Conservation (phyloP, 108 stramenopile genomes). For the Nitzschia sp. region DNA sequence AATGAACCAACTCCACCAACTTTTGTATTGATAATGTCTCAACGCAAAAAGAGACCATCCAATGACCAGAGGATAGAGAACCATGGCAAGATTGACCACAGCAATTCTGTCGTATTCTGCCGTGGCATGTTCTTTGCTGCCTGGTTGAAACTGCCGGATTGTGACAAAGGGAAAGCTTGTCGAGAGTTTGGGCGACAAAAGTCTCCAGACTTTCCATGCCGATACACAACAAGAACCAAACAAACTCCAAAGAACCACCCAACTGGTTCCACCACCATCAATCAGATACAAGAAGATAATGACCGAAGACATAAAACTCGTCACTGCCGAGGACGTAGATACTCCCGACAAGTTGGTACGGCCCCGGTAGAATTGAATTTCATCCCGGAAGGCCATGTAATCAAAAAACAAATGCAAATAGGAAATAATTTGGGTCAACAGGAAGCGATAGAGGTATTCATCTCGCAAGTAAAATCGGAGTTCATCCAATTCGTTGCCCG, state of each 20-base stretch:
- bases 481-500: slow-evolving; percentile 47
- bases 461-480: slow-evolving; percentile 46
- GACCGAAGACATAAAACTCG: slow-evolving; percentile 34
- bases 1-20: slow-evolving; percentile 49
- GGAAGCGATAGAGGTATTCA: slow-evolving; percentile 48
- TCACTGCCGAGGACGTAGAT: slow-evolving; percentile 33
- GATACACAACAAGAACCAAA: slow-evolving; percentile 31
- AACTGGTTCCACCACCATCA: slow-evolving; percentile 51
- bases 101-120: slow-evolving; percentile 51
- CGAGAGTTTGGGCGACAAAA: slow-evolving; percentile 21
- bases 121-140: slow-evolving; percentile 29
- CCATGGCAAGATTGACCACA: slow-evolving; percentile 28
- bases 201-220: slow-evolving; percentile 46
- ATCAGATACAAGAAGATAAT: slow-evolving; percentile 55
- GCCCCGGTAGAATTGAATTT: slow-evolving; percentile 49
- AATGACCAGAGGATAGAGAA: slow-evolving; percentile 42
- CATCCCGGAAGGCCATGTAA: slow-evolving; percentile 53
- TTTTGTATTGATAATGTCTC: slow-evolving; percentile 38
- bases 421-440: slow-evolving; percentile 44
- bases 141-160: slow-evolving; percentile 16
- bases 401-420: slow-evolving; percentile 45
- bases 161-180: slow-evolving; percentile 32
- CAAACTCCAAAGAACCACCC: slow-evolving; percentile 44
- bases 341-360: slow-evolving; percentile 43
- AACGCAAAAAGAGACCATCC: slow-evolving; percentile 45